Conservation (phyloP, 768 basidiomycete species). For the Imleria badia region DNA sequence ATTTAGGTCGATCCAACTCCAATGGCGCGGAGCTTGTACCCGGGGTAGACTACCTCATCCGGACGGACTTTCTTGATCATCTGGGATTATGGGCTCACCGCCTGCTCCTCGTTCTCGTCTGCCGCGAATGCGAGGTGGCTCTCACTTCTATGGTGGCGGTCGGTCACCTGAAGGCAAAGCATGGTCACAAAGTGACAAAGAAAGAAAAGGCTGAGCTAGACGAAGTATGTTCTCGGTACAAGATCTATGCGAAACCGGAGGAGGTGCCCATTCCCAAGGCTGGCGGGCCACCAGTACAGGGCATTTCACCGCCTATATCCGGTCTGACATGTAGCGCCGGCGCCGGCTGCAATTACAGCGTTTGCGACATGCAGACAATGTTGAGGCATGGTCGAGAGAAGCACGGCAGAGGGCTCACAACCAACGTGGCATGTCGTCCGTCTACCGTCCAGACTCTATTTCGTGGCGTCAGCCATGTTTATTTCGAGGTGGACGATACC, state of each 20-base stretch:
- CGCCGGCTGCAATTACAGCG: background rate
- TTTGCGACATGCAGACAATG: background rate
- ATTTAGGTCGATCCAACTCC: background rate
- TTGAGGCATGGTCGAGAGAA: slow-evolving; percentile 1
- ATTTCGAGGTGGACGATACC: slow-evolving; percentile 1
- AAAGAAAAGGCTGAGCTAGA: background rate
- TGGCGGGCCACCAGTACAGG: slow-evolving; percentile 1
- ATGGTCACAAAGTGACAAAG: background rate
- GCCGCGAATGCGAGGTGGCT: background rate
- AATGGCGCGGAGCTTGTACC: background rate
- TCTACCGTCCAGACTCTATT: slow-evolving; percentile 10
- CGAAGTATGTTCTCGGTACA: background rate
- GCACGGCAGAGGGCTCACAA: background rate
- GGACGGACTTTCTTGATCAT: background rate
- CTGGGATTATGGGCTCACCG: background rate
- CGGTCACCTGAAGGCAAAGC: background rate
- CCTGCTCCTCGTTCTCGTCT: background rate
- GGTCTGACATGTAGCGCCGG: background rate
- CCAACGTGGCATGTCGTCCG: background rate
- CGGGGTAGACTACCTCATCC: background rate
- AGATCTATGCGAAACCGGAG: background rate
- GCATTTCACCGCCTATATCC: background rate
- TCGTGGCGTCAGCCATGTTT: background rate
- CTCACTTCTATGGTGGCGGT: background rate
- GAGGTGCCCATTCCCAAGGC: background rate